Evolutionary conservation across 805 yeast species (phyloP), one percentile per base, ranked within the genome.

Genomic region (Zygosaccharomyces bisporus): DNA sequence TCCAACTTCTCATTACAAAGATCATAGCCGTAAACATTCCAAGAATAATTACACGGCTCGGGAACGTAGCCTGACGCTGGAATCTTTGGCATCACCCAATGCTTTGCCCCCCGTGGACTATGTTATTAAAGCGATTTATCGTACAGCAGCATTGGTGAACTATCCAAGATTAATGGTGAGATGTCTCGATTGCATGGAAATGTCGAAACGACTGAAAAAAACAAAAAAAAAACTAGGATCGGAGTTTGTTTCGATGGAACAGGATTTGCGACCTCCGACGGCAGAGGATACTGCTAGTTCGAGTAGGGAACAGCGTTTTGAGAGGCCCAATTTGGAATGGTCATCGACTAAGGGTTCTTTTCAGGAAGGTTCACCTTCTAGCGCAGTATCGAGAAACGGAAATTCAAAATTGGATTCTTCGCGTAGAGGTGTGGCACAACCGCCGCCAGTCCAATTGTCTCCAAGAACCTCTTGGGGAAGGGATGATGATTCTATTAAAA

Each of bases 111-210:
- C 88, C 4, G 68, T 75, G 10, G 81, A 77, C 47, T 64, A 68
- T 34, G 68, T 79, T 4, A 69, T 85, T 33, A 82, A 80, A 46
- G 60, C 79, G 36, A 74, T 84, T 34, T 78, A 76, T 54, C 86
- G 85, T 51, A 67, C 77, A 4, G 80, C 83, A 0, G 76, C 80
- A 0, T 60, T 81, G 34, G 78, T 78, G 0, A 75, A 80, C 47
- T 91, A 85, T 56, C 69, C 80, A 64, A 80, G 81, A 53, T 61
- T 85, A 47, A 73, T 83, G 72, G 46, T 63, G 1, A 52, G 68
- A 29, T 61, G 63, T 43, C 54, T 60, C 41, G 63, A 60, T 33
- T 61, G 67, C 46, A 44, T 65, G 17, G 60, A 60, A 38, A 38
- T 65, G 7, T 62, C 65, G 4, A 60, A 49, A 40, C 39, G 41